Evolutionary conservation across 176 grass and related monocot genomes (phyloP).

Genomic region (Bolboschoenus planiculmis): DNA sequence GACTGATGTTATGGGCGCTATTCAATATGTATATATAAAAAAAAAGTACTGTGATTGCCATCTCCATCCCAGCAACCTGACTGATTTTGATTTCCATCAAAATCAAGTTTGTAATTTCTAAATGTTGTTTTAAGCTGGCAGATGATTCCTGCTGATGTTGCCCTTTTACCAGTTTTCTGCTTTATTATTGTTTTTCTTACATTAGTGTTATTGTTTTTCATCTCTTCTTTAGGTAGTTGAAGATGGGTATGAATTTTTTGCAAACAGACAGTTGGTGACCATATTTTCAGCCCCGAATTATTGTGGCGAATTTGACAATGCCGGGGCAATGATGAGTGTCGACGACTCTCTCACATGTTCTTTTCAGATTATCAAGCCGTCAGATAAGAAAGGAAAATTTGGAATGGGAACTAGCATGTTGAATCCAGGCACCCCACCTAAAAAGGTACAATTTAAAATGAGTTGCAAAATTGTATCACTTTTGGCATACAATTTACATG

Average conservation of each 20-base stretch:
- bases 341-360: slow-evolving; percentile 62
- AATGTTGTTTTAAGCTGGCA: neutral
- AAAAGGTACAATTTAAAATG: slow-evolving; percentile 31
- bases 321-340: slow-evolving; percentile 75
- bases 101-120: neutral
- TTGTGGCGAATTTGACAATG: slow-evolving; percentile 77
- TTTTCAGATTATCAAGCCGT: slow-evolving; percentile 74
- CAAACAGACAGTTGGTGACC: slow-evolving; percentile 60
- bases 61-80: neutral
- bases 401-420: slow-evolving; percentile 32
- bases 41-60: neutral
- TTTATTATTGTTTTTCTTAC: neutral
- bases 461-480: neutral
- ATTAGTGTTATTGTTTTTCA: neutral
- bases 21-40: neutral
- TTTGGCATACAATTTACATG: neutral
- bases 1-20: neutral
- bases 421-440: slow-evolving; percentile 53
- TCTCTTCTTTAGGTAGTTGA: slow-evolving; percentile 47
- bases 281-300: slow-evolving; percentile 89
- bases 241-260: slow-evolving; percentile 79
- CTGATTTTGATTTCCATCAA: neutral
- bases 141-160: neutral
- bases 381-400: slow-evolving; percentile 68
- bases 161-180: neutral